Percentiles rank a stretch among this genome's conserved stretches.
phyloP scores from a whole-genome alignment of 805 yeast genomes.

The Hanseniaspora guilliermondii region DNA sequence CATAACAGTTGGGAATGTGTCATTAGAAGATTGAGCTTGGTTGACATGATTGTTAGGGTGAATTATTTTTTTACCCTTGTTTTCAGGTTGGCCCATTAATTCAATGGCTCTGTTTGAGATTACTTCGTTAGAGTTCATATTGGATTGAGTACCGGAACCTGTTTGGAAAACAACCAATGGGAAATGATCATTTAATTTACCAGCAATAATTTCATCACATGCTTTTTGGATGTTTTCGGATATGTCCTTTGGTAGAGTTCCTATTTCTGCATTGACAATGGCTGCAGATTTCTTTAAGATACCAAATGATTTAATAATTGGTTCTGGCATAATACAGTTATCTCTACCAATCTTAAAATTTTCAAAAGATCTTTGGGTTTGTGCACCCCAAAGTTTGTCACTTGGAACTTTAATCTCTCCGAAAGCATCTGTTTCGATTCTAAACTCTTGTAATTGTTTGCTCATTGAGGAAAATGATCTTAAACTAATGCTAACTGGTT shows the following conservation, averaged over 20 bases:
- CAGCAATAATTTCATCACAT: constrained; percentile 88
- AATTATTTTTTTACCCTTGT: constrained; percentile 78
- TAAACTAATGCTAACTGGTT: neutral
- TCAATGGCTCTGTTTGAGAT: constrained; percentile 97
- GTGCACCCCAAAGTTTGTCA: constrained; percentile 94
- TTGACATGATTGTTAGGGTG: constrained; percentile 98
- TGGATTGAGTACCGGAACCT: constrained; percentile 96
- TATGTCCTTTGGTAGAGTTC: constrained; percentile 70
- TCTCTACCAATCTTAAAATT: constrained; percentile 94
- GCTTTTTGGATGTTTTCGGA: constrained; percentile 82
- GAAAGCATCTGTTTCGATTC: constrained; percentile 90
- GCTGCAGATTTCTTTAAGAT: constrained; percentile 90
- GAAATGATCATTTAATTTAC: constrained; percentile 85
- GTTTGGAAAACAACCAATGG: constrained; percentile 98
- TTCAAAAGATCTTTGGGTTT: constrained; percentile 83
- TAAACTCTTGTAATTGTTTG: constrained; percentile 17
- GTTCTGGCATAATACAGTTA: constrained; percentile 82
- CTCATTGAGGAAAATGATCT: constrained; percentile 10
- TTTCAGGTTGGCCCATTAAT: constrained; percentile 62
- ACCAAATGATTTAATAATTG: constrained; percentile 86
- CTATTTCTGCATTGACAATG: constrained; percentile 69
- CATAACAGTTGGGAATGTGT: constrained; percentile 99
- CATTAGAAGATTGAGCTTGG: constrained; percentile 97
- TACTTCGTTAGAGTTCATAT: constrained; percentile 98
- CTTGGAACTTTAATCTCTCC: constrained; percentile 89